A percentile compares a stretch with the other conserved stretches of the same genome.
Conservation (phyloP, 805 yeast species). For the Saccharomycopsis oosterbeekiorum region DNA sequence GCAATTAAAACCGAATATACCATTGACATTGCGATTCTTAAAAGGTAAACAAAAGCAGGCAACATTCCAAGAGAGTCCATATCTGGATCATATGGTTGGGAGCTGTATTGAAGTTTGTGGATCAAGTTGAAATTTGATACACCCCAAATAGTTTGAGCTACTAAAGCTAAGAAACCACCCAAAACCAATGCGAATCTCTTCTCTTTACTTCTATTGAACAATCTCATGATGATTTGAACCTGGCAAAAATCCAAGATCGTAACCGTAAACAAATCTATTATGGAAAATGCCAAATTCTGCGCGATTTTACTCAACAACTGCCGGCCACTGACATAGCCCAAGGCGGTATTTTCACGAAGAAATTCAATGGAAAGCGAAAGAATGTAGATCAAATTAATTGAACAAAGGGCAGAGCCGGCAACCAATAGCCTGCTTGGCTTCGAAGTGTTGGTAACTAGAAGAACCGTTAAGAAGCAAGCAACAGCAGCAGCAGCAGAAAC, state of each 20-base stretch:
- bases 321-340: slow-evolving; percentile 32
- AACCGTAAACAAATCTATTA: slow-evolving; percentile 49
- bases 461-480: slow-evolving; percentile 50
- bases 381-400: slow-evolving; percentile 44
- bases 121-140: slow-evolving; percentile 39
- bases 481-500: slow-evolving; percentile 57
- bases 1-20: slow-evolving; percentile 57
- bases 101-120: slow-evolving; percentile 21
- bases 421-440: slow-evolving; percentile 46
- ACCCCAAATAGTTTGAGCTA: slow-evolving; percentile 63
- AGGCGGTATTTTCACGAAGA: slow-evolving; percentile 32
- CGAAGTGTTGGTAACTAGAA: slow-evolving; percentile 55
- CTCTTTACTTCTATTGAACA: slow-evolving; percentile 60
- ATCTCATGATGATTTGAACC: slow-evolving; percentile 59
- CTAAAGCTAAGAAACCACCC: slow-evolving; percentile 43
- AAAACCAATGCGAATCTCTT: slow-evolving; percentile 49
- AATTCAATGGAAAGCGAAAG: slow-evolving; percentile 38
- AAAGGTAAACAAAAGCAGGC: slow-evolving; percentile 65
- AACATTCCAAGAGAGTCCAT: slow-evolving; percentile 45
- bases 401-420: slow-evolving; percentile 41
- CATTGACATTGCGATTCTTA: slow-evolving; percentile 61
- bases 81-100: slow-evolving; percentile 25
- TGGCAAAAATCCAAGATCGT: slow-evolving; percentile 54
- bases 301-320: slow-evolving; percentile 37
- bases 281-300: slow-evolving; percentile 33